These are phyloP conservation scores for Lantana camara DNA, from an alignment of 257 asterid genomes.

Conservation along the genomic window DNA sequence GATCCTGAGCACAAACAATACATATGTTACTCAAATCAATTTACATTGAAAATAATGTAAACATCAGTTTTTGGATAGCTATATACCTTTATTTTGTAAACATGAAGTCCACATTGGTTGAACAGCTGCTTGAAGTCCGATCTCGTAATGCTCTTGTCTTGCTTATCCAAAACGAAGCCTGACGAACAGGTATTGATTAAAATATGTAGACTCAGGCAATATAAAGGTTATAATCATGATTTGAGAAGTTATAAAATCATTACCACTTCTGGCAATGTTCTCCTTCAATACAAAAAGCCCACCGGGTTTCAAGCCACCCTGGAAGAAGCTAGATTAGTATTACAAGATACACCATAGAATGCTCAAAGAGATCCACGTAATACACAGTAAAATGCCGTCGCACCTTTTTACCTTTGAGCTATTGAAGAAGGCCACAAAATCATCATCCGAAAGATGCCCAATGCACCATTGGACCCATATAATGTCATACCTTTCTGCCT, in stretches of 20 bases:
- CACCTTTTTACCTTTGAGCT: slow-evolving; percentile 71
- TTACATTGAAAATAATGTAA: neutral
- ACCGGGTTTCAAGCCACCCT: slow-evolving; percentile 87
- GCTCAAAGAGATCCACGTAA: neutral
- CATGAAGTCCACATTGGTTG: slow-evolving; percentile 70
- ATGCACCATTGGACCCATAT: slow-evolving; percentile 99
- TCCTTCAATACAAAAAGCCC: slow-evolving; percentile 90
- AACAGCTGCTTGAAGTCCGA: slow-evolving; percentile 94
- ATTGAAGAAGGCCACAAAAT: slow-evolving; percentile 75
- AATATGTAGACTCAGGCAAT: too few species aligned
- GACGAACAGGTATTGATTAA: slow-evolving; percentile 6
- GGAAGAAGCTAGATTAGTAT: slow-evolving; percentile 28
- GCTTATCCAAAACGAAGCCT: slow-evolving; percentile 93
- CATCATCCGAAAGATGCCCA: slow-evolving; percentile 97
- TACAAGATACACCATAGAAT: neutral
- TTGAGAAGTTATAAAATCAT: slow-evolving; percentile 13
- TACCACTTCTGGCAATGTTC: slow-evolving; percentile 86
- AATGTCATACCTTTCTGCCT: slow-evolving; percentile 75
- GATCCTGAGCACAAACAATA: slow-evolving; percentile 54
- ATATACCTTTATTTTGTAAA: slow-evolving; percentile 72
- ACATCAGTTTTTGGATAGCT: too few species aligned
- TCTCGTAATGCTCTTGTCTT: slow-evolving; percentile 90
- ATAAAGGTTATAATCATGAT: too few species aligned
- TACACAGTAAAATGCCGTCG: neutral
- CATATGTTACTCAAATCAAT: neutral